Conservation (phyloP, 2,329 filamentous ascomycete genomes). For the Acrocalymma vagum region DNA sequence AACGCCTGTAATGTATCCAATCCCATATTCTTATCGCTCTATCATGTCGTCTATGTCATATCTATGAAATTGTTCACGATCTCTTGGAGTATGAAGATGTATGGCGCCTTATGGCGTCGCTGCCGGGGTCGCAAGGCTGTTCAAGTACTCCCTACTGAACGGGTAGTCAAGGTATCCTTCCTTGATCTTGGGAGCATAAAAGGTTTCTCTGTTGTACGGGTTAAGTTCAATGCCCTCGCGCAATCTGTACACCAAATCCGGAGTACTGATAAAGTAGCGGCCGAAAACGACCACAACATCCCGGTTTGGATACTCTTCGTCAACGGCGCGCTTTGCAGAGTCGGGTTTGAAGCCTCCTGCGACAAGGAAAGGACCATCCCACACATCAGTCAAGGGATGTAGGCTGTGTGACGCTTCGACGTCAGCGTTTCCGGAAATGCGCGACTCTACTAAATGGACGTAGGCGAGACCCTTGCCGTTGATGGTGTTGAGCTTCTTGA, state of each 20-base stretch:
- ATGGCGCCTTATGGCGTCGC: no score
- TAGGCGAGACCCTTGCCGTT: constrained; percentile 62
- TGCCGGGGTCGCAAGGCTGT: no score
- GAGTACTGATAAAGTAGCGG: constrained; percentile 56
- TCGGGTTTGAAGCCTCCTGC: constrained; percentile 51
- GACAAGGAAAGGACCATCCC: constrained; percentile 38
- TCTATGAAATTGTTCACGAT: no score
- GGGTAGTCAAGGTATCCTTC: constrained; percentile 50
- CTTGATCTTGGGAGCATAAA: constrained; percentile 45
- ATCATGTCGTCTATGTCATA: no score
- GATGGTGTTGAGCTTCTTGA: constrained; percentile 58
- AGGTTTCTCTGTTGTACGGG: constrained; percentile 54
- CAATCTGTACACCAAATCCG: constrained; percentile 57
- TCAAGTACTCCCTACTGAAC: constrained; percentile 7
- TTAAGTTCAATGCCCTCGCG: constrained; percentile 49
- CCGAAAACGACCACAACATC: constrained; percentile 56
- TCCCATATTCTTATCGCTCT: no score
- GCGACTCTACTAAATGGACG: constrained; percentile 62
- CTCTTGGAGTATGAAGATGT: no score
- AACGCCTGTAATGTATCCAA: no score
- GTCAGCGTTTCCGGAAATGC: constrained; percentile 55
- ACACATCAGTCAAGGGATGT: constrained; percentile 26
- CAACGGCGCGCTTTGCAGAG: constrained; percentile 41
- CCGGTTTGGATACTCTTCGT: constrained; percentile 50
- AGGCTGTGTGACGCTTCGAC: constrained; percentile 22